Percentiles rank a stretch among this genome's conserved stretches.
Conservation (phyloP, 352 stramenopile species). For the Phytophthora kernoviae region DNA sequence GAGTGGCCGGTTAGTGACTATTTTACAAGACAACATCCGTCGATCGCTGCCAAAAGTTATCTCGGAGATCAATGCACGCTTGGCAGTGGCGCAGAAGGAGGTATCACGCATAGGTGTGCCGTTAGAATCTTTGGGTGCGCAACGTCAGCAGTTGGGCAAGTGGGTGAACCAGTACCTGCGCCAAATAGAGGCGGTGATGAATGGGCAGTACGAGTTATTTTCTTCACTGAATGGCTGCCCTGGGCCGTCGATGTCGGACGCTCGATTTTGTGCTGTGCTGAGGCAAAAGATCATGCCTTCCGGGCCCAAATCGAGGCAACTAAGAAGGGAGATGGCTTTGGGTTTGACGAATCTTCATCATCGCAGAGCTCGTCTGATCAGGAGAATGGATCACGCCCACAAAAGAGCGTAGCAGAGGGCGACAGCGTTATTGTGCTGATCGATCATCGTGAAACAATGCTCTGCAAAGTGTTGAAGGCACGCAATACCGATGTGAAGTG, state of each 20-base stretch:
- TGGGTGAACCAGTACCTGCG: constrained; percentile 23
- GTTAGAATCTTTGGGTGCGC: constrained; percentile 20
- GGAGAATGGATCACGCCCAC: background rate
- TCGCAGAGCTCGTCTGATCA: background rate
- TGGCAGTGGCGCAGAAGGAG: constrained; percentile 21
- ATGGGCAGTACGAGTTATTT: constrained; percentile 31
- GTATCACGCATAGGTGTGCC: constrained; percentile 31
- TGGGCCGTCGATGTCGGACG: constrained; percentile 10
- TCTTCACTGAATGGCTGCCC: background rate
- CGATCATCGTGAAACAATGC: background rate
- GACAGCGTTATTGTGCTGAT: constrained; percentile 25
- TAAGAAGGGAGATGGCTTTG: constrained; percentile 5
- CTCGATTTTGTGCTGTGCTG: constrained; percentile 40
- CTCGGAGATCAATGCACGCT: constrained; percentile 39
- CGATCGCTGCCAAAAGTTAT: constrained; percentile 52
- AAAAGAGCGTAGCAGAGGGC: constrained; percentile 14
- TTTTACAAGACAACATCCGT: constrained; percentile 58
- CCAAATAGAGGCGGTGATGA: constrained; percentile 28
- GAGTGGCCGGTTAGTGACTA: constrained; percentile 41
- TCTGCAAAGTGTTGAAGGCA: constrained; percentile 20
- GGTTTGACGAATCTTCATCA: background rate
- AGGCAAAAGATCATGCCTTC: constrained; percentile 34
- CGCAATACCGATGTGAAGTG: constrained; percentile 23
- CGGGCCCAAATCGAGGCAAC: constrained; percentile 27
- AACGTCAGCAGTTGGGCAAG: constrained; percentile 32